Conservation (phyloP, 1,139 yeast genomes). For the Taphrina confusa region DNA sequence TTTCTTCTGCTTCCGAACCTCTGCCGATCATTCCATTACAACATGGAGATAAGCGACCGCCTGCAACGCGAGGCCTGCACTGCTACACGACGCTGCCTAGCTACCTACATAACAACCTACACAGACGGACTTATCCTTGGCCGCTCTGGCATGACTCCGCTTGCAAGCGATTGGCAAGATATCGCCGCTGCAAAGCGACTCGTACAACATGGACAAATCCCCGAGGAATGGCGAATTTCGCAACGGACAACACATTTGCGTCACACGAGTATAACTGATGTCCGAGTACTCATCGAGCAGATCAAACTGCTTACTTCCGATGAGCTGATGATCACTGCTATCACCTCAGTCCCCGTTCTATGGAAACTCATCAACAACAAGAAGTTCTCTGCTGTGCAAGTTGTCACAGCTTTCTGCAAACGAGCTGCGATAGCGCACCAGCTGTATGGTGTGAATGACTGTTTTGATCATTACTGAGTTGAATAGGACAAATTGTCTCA, state of each 20-base stretch:
- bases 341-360: slow-evolving; percentile 21
- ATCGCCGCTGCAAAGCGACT: slow-evolving; percentile 1
- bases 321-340: not conserved
- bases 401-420: slow-evolving; percentile 57
- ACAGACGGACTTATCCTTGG: not conserved
- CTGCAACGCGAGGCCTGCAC: not conserved
- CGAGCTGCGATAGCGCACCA: slow-evolving; percentile 55
- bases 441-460: slow-evolving; percentile 35
- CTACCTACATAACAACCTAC: too few species aligned
- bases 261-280: not conserved
- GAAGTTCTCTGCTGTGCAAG: slow-evolving; percentile 51
- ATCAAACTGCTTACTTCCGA: not conserved
- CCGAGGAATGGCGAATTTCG: slow-evolving; percentile 8
- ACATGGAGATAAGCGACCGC: slow-evolving; percentile 5
- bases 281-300: not conserved
- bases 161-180: not conserved
- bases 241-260: not conserved
- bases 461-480: too few species aligned
- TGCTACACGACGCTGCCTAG: too few species aligned
- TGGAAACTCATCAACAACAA: slow-evolving; percentile 50
- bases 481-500: slow-evolving; percentile 48
- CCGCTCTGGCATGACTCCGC: slow-evolving; percentile 1
- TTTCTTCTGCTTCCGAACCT: not conserved
- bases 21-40: not conserved
- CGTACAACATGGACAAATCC: slow-evolving; percentile 4